phyloP scores from a whole-genome alignment of 768 basidiomycete genomes.

The Boletus vinaceobasis region DNA sequence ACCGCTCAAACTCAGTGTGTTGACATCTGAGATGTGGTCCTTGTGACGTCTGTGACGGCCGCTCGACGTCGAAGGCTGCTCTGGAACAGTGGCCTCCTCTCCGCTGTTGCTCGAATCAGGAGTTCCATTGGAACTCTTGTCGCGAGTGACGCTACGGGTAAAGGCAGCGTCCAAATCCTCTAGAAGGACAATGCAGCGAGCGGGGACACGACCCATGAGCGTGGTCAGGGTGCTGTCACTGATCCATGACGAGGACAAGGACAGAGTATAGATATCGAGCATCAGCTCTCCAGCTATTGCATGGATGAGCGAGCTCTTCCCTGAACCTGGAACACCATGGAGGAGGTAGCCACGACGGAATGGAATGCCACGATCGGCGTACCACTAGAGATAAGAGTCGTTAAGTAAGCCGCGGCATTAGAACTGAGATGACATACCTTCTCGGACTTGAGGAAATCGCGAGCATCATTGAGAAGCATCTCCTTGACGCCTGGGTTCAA shows the following conservation, averaged over 20 bases:
- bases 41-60: conserved; percentile 45
- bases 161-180: conserved; percentile 93
- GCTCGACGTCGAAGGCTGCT: conserved; percentile 31
- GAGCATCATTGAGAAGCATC: conserved; percentile 78
- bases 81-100: conserved; percentile 30
- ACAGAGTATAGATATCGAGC: conserved; percentile 91
- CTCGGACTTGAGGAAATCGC: conserved; percentile 81
- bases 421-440: conserved; percentile 45
- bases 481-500: conserved; percentile 87
- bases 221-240: conserved; percentile 82
- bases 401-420: background rate
- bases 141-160: conserved; percentile 68
- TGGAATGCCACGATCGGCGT: conserved; percentile 89
- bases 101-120: conserved; percentile 37
- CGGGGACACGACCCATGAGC: conserved; percentile 84
- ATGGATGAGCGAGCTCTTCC: conserved; percentile 84
- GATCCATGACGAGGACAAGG: conserved; percentile 82
- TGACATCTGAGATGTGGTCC: conserved; percentile 69
- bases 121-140: conserved; percentile 47
- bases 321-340: conserved; percentile 81
- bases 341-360: conserved; percentile 87
- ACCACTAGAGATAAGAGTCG: conserved; percentile 54
- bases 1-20: conserved; percentile 78
- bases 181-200: conserved; percentile 80
- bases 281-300: conserved; percentile 84